Evolutionary conservation across 768 basidiomycete genomes (phyloP), one percentile per base, ranked within the genome.

Genomic region (Plicaturopsis crispa): DNA sequence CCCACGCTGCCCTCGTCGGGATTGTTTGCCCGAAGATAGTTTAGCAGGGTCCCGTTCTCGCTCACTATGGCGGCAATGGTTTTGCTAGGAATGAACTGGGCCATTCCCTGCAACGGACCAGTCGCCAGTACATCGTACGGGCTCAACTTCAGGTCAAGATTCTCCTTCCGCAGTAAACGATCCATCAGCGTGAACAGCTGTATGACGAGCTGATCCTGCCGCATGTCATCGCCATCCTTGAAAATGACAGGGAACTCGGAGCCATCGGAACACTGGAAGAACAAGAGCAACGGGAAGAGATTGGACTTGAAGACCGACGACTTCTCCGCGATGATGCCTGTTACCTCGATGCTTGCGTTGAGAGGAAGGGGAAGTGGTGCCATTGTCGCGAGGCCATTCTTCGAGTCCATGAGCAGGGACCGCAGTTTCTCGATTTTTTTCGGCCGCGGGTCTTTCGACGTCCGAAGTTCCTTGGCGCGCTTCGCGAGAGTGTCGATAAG

Each of bases 181-280:
- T 99, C 92, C 96, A 99, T 99, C 19, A 99, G 76, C 12, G 92
- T 96, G 59, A 99, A 93, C n/a, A 98, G 70, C 59, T 99, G 96
- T 35, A 98, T 84, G 19, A 98, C 93, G 24, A 99, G 77, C 57
- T 99, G 96, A 55, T 99, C 96, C 59, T 99, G 96, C 16, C 96
- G 81, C 72, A 98, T 84, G 54, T 99, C 96, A 54, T 98, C 96
- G 11, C 96, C 96, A 48, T 97, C 93, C 61, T 98, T 99, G 73
- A 98, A 97, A 43, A 99, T 98, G 36, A 97, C 75, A 0, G 93
- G 87, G 58, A 85, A 98, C 54, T 92, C 87, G 12, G 78, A 73
- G 7, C 86, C 82, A 40, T 89, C 84, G 7, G 78, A 67, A 48
- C 86, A 85, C 49, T 88, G 82, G 60, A 98, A 94, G 58, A 85